Base-by-base conservation (phyloP, 495 filamentous ascomycete genomes). In the Neurospora tetrasperma region DNA sequence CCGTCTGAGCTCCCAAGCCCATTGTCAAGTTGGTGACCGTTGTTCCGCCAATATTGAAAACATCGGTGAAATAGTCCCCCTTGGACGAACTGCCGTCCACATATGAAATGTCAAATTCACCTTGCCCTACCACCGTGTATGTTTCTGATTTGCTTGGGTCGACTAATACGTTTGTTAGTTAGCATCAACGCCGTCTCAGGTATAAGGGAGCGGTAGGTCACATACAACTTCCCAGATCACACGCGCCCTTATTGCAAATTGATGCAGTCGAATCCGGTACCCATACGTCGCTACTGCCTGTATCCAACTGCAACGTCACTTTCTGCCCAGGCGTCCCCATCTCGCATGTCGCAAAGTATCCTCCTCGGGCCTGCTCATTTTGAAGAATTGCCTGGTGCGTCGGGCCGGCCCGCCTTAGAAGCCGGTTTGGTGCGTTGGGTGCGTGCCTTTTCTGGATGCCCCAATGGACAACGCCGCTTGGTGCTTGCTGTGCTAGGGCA, bases 221-320 rank as follows among this genome's bases (percentile, higher is more conserved):
- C 84, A 77, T 76, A 88, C 86, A 88, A 48, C 78, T 80, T 43
- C 86, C 86, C 16, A 86, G 73, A 9, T 72, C 74, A 73, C 86
- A 88, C 2, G 85, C 85, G 16, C 70, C 74, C 54, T 27, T 76
- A 8, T n/a, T 38, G 76, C 93, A 96, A 12, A 92, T 80, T 10
- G 79, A 75, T 1, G 92, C 90, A 12, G 78, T 81, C 16, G 85
- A 85, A 5, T 88, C 85, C 73, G 94, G 94, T 35, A 90, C 87
- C 94, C 94, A 98, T 38, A 97, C 85, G 83, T 98, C 95, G 74
- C 93, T 96, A 76, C 93, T 96, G 23, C 93, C 93, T 2, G 93
- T 96, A 78, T 96, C 93, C 72, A 96, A 82, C 78, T 93, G 89
- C 68, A 96, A 77, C 3, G 86, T 86, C 41, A 96, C 73, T 9